Percentiles rank a stretch among this genome's conserved stretches.
phyloP scores from a whole-genome alignment of 177 flowering plant species.

The Vitis hybrid region DNA sequence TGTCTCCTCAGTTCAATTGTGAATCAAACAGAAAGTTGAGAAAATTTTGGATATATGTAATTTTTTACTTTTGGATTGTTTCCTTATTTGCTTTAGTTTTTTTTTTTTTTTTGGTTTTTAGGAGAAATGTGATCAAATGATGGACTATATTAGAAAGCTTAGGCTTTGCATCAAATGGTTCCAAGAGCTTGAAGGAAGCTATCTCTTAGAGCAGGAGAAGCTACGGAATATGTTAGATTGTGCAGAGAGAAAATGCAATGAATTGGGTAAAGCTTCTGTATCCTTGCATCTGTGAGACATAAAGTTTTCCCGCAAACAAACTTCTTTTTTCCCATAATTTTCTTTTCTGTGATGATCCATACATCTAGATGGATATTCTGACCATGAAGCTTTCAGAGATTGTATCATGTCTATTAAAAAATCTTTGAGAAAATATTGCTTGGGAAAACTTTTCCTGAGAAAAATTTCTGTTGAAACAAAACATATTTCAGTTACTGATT shows the following conservation, averaged over 20 bases:
- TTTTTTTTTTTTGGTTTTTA: conserved; percentile 11
- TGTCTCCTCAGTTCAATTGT: not conserved
- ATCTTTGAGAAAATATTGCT: too few relatives aligned
- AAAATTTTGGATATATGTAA: not conserved
- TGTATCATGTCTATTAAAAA: too few relatives aligned
- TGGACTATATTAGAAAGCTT: conserved; percentile 54
- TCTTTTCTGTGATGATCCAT: too few relatives aligned
- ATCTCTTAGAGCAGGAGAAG: conserved; percentile 43
- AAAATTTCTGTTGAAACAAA: too few relatives aligned
- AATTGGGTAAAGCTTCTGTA: conserved; percentile 38
- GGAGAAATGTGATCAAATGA: conserved; percentile 59
- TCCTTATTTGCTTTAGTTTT: not conserved
- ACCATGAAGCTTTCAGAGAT: too few relatives aligned
- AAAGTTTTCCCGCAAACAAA: not conserved
- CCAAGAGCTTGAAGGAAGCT: conserved; percentile 49
- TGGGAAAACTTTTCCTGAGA: too few relatives aligned
- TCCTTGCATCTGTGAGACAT: not conserved
- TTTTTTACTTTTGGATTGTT: not conserved
- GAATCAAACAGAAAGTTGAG: not conserved
- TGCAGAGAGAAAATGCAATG: conserved; percentile 36
- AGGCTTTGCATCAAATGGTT: conserved; percentile 61
- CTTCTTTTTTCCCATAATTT: too few relatives aligned
- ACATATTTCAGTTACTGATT: too few relatives aligned
- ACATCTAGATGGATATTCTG: too few relatives aligned
- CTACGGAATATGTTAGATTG: conserved; percentile 29